phyloP scores from a whole-genome alignment of 2,329 filamentous ascomycete species.

The Myriangium duriaei region DNA sequence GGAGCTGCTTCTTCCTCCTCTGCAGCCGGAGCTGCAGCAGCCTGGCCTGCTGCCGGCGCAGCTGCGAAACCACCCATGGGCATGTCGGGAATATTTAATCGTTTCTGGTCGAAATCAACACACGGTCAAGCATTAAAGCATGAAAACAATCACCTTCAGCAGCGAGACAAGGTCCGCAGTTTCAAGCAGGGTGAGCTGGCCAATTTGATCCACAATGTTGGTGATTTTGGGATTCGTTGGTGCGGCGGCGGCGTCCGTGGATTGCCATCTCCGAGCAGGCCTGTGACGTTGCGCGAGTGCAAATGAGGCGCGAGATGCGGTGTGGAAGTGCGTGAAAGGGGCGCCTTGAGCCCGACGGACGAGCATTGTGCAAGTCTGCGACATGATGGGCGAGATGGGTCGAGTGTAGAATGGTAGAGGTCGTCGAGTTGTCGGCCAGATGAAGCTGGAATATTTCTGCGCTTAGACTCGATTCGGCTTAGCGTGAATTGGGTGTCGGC shows the following conservation, averaged over 20 bases:
- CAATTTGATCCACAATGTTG: conserved; percentile 95
- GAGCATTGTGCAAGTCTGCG: conserved; percentile 2
- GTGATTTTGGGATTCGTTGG: conserved; percentile 75
- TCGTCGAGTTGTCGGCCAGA: neutral
- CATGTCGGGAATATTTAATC: conserved; percentile 95
- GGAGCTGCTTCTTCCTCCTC: conserved; percentile 82
- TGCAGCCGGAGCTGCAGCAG: conserved; percentile 47
- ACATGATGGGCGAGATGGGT: neutral
- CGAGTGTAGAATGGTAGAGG: neutral
- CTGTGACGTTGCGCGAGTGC: conserved; percentile 8
- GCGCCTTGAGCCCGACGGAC: neutral
- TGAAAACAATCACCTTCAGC: conserved; percentile 59
- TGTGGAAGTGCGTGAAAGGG: neutral
- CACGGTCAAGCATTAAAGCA: conserved; percentile 2
- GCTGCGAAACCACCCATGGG: conserved; percentile 84
- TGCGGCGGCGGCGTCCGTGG: conserved; percentile 52
- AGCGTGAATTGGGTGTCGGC: neutral
- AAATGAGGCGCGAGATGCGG: conserved; percentile 8
- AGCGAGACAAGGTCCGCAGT: conserved; percentile 90
- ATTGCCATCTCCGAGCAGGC: conserved; percentile 63
- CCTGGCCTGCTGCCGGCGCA: conserved; percentile 43
- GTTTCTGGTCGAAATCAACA: conserved; percentile 46
- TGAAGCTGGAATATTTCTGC: conserved; percentile 8
- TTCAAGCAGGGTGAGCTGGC: conserved; percentile 92
- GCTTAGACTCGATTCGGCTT: neutral